A percentile compares a stretch with the other conserved stretches of the same genome.
Evolutionary conservation across 176 grass and related monocot species (phyloP).

Genomic region (Eragrostis curvula): DNA sequence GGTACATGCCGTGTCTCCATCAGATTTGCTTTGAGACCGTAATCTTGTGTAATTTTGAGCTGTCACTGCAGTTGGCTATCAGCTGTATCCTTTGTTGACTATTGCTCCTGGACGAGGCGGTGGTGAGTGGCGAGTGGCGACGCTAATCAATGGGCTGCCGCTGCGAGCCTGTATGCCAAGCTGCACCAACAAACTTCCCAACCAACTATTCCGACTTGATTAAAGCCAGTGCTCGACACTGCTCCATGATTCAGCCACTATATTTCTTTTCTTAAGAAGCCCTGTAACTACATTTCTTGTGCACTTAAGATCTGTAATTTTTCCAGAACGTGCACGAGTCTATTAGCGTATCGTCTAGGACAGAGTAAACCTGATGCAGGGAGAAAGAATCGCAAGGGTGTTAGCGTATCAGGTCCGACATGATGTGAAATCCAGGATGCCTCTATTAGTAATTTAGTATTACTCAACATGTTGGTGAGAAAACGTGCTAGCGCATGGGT

Average conservation of each 20-base stretch:
- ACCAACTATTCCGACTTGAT: slow-evolving; percentile 52
- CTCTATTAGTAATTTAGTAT: too few relatives aligned
- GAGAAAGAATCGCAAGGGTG: not conserved
- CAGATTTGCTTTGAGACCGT: not conserved
- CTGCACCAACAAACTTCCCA: slow-evolving; percentile 30
- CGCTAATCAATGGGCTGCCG: slow-evolving; percentile 31
- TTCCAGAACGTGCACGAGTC: not conserved
- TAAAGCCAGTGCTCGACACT: slow-evolving; percentile 24
- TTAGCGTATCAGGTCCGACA: not conserved
- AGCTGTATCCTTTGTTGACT: slow-evolving; percentile 20
- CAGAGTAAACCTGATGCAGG: slow-evolving; percentile 4
- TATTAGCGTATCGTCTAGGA: slow-evolving; percentile 1
- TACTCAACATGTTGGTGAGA: slow-evolving; percentile 46
- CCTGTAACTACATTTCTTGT: too few relatives aligned
- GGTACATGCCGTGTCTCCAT: not conserved
- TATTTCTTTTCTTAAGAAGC: too few relatives aligned
- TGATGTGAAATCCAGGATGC: not conserved
- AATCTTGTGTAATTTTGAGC: not conserved
- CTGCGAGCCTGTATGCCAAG: not conserved
- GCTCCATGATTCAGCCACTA: not conserved
- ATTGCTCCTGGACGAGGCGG: not conserved
- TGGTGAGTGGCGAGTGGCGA: not conserved
- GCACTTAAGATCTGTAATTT: not conserved
- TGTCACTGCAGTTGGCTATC: not conserved
- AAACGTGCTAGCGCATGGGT: not conserved